Base-by-base conservation (phyloP, 2,329 filamentous ascomycete genomes). In the Beauveria scarabaeidicola region DNA sequence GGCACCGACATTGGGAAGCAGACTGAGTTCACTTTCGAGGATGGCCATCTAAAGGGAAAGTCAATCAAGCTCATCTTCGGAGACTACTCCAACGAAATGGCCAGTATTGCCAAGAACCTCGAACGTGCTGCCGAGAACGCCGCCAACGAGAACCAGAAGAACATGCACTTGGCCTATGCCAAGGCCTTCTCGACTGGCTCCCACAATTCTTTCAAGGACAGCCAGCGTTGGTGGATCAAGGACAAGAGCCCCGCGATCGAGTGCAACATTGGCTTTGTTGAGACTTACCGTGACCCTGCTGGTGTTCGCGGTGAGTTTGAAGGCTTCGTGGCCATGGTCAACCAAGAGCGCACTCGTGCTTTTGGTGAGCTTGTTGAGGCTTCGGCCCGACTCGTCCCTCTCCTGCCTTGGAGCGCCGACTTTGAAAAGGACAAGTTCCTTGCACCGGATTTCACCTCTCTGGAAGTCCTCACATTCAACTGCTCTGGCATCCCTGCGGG, bases 351-450 rank as follows among this genome's bases (percentile, higher is more conserved):
- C 21, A 99, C 93, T 1, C 83, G 83, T 61, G 90, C 92, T 1
- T 97, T 97, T 69, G 88, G 88, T 8, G 87, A 89, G 65, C 83
- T 97, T 1, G 94, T 97, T 5, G 81, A 86, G 21, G 86, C 86
- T 27, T 92, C 94, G 0, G 88, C 91, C 11, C 78, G 79, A 50
- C 86, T 96, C 70, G 97, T 99, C 55, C 90, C 91, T 7, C 85
- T 95, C 63, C 78, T 99, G 15, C 94, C 94, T 0, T 99, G 94
- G 94, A 78, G 80, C 40, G 82, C 83, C 51, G 89, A 90, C 0
- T 99, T 97, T 65, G 94, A 99, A 71, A 97, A 97, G 74, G 92
- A 97, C 77, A 91, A 89, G 69, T 99, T 99, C 74, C 75, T 96
- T 40, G 93, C 90, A 56, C 94, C 94, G 0, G 94, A 99, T 72